A percentile compares a stretch with the other conserved stretches of the same genome.
phyloP scores from a whole-genome alignment of 345 rosid genomes.

The Adansonia digitata region DNA sequence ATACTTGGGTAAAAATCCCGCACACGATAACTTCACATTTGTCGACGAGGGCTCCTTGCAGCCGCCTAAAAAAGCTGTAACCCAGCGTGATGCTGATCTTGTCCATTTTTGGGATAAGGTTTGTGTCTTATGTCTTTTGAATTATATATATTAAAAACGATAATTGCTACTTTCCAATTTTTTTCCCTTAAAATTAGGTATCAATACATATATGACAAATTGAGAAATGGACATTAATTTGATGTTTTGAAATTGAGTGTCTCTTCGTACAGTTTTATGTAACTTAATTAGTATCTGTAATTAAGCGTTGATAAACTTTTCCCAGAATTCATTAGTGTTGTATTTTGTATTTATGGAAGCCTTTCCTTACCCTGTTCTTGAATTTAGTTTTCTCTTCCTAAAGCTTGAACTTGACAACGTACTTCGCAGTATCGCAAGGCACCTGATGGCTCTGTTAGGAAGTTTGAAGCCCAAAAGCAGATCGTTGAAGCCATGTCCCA shows the following conservation, averaged over 20 bases:
- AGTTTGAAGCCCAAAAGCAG: constrained; percentile 72
- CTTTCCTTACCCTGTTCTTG: not conserved
- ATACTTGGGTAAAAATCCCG: constrained; percentile 92
- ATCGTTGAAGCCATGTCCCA: constrained; percentile 89
- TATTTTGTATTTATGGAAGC: not conserved
- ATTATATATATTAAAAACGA: not conserved
- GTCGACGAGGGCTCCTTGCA: constrained; percentile 58
- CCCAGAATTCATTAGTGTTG: not conserved
- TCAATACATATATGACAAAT: not conserved
- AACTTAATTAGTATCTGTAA: not conserved
- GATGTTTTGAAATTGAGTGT: not conserved
- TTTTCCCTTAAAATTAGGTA: not conserved
- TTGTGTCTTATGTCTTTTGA: constrained; percentile 5
- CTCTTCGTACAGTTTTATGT: not conserved
- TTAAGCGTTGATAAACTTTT: not conserved
- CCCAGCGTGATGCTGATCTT: constrained; percentile 98
- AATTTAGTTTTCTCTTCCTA: no score
- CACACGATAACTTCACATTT: constrained; percentile 79
- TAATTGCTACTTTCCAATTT: not conserved
- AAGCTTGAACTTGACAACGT: not conserved
- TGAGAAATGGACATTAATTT: not conserved
- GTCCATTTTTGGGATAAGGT: constrained; percentile 97
- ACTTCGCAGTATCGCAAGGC: constrained; percentile 76
- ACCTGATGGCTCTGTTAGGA: constrained; percentile 77
- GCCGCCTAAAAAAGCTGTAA: constrained; percentile 59